Evolutionary conservation across 257 asterid species (phyloP), one percentile per base, ranked within the genome.

Genomic region (Scutellaria barbata): DNA sequence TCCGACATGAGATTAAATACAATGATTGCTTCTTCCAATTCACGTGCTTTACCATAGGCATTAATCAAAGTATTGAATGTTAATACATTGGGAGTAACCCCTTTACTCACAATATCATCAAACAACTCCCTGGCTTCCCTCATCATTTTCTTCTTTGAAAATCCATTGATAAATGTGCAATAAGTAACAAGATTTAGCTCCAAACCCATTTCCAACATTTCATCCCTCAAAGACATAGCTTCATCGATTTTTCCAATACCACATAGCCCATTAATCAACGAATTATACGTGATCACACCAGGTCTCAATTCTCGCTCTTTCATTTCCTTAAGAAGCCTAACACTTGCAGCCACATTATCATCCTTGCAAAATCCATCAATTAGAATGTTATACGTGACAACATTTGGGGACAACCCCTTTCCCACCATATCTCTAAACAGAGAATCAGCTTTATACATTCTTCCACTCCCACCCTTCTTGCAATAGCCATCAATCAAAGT

Each of bases 361-460:
- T 89, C 96, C 85, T 86, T 94, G 75, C 95, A 86, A 63, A 81
- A 94, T 22, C 98, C 96, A 79, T 85, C 84, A 37, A 91, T 91
- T 8, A 94, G 84, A 58, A 62, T 84, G 71, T 85, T 94, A 74
- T 86, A 91, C 3, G 99, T 89, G 71, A 90, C 72, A 35, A 77
- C 85, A 62, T 80, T 87, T 0, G 95, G 92, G 25, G 16, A 51
- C 33, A 89, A 63, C 63, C 81, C 86, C 56, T 56, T 88, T 68
- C 78, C 86, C 78, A 80, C 81, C 98, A 94, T 89, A 84, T 88
- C 95, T 82, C 87, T 86, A 64, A 91, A 79, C 69, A 94, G 42
- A 0, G 72, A 69, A 42, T 89, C 90, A 5, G 89, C 95, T 81
- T 85, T 87, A 63, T 79, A 82, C 92, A 94, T 83, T 71, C 89